A percentile compares a stretch with the other conserved stretches of the same genome.
Evolutionary conservation across 2,329 filamentous ascomycete genomes (phyloP).

Genomic region (Blastomyces gilchristii): DNA sequence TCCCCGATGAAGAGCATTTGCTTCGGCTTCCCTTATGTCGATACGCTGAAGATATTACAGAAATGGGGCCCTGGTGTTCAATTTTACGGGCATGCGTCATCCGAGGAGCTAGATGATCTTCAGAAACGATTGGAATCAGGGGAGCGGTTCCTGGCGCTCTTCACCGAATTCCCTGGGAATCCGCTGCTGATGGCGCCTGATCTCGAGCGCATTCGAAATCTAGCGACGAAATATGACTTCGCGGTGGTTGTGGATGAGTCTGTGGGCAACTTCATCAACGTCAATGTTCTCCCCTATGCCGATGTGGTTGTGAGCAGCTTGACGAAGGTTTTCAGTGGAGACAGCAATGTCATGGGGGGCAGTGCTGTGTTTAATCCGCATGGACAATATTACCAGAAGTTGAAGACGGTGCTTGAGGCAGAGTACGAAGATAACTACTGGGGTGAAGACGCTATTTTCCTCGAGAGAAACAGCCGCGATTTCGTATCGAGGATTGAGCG

Average conservation of each 20-base stretch:
- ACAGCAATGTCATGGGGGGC: constrained; percentile 97
- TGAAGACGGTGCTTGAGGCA: constrained; percentile 56
- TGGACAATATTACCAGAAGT: constrained; percentile 54
- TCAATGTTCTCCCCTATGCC: constrained; percentile 79
- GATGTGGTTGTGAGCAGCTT: constrained; percentile 91
- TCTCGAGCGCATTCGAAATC: constrained; percentile 62
- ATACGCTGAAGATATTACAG: constrained; percentile 86
- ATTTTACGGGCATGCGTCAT: constrained; percentile 76
- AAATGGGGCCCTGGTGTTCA: constrained; percentile 85
- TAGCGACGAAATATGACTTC: constrained; percentile 80
- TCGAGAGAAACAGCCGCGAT: constrained; percentile 92
- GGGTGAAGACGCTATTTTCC: constrained; percentile 86
- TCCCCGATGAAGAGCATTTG: constrained; percentile 66
- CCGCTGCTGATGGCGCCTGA: constrained; percentile 79
- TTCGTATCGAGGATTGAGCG: constrained; percentile 73
- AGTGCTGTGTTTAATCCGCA: constrained; percentile 56
- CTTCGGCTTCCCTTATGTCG: constrained; percentile 96
- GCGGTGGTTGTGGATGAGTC: constrained; percentile 91
- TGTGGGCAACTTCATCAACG: constrained; percentile 90
- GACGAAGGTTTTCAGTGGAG: constrained; percentile 94
- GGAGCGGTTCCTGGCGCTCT: constrained; percentile 69
- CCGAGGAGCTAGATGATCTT: constrained; percentile 71
- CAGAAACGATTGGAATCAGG: constrained; percentile 60
- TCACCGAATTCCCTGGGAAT: constrained; percentile 93
- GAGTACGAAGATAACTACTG: constrained; percentile 86